A percentile compares a stretch with the other conserved stretches of the same genome.
phyloP scores from a whole-genome alignment of 164 flowering plant species.

The Annona cherimola region DNA sequence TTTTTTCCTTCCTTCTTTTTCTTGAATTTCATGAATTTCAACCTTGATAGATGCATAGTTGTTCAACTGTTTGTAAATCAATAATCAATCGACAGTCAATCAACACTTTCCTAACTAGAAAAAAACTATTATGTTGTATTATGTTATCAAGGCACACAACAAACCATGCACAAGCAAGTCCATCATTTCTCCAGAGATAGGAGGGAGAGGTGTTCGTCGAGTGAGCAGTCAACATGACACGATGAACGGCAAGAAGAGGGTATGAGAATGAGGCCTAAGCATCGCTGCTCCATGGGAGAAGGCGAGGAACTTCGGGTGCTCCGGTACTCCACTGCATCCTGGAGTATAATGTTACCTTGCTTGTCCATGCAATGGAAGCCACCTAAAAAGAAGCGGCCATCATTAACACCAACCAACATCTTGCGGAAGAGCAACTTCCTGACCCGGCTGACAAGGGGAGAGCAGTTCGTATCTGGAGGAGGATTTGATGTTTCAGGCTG shows the following conservation, averaged over 20 bases:
- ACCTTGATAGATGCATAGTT: too few species aligned
- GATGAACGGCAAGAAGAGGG: slow-evolving; percentile 71
- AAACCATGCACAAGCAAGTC: too few species aligned
- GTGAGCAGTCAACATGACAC: slow-evolving; percentile 71
- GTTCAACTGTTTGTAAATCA: too few species aligned
- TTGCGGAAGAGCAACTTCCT: slow-evolving; percentile 49
- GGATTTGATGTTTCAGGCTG: neutral
- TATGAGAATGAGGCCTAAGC: slow-evolving; percentile 84
- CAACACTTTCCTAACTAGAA: too few species aligned
- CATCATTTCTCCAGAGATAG: slow-evolving; percentile 38
- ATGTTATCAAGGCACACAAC: too few species aligned
- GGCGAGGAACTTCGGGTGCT: slow-evolving; percentile 58
- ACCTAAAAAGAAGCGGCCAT: slow-evolving; percentile 81
- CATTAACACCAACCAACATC: slow-evolving; percentile 77
- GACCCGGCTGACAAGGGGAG: slow-evolving; percentile 22
- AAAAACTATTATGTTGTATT: too few species aligned
- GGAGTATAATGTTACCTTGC: slow-evolving; percentile 93
- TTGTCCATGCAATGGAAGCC: slow-evolving; percentile 85
- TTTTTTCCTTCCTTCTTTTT: too few species aligned
- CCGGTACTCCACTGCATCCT: slow-evolving; percentile 85
- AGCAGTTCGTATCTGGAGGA: neutral
- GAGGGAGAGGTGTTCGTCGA: slow-evolving; percentile 63
- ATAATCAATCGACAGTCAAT: too few species aligned
- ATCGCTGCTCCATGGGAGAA: slow-evolving; percentile 80
- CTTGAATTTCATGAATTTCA: too few species aligned